A percentile compares a stretch with the other conserved stretches of the same genome.
These are phyloP conservation scores for Mycosphaerella arachidis DNA, from an alignment of 2,329 filamentous ascomycete species.

Conservation along the genomic window DNA sequence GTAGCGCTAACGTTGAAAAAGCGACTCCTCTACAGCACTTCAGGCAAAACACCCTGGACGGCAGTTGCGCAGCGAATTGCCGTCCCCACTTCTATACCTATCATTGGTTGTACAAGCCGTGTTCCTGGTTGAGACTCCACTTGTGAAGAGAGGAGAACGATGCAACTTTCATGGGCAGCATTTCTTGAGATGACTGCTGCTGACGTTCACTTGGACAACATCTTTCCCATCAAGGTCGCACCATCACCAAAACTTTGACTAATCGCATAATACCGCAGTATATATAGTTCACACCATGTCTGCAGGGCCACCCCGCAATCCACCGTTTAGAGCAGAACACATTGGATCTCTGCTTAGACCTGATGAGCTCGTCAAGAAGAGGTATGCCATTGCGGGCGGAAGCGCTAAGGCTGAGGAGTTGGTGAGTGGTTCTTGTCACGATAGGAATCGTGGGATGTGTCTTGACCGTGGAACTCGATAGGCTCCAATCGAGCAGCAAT, in stretches of 20 bases:
- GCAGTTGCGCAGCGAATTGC: not conserved
- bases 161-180: not conserved
- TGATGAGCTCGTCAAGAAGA: conserved; percentile 55
- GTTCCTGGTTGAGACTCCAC: not conserved
- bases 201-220: not conserved
- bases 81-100: not conserved
- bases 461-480: too few species aligned
- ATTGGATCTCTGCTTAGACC: conserved; percentile 67
- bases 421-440: too few species aligned
- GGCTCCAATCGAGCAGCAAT: conserved; percentile 30
- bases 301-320: conserved; percentile 34
- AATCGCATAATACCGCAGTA: not conserved
- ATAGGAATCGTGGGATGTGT: too few species aligned
- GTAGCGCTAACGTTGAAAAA: not conserved
- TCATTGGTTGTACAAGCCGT: not conserved
- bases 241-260: not conserved
- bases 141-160: not conserved
- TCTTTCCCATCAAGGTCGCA: not conserved
- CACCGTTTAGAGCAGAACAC: conserved; percentile 67
- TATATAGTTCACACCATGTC: conserved; percentile 43
- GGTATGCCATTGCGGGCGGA: conserved; percentile 45
- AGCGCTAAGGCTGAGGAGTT: conserved; percentile 25
- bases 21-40: not conserved
- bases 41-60: not conserved
- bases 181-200: not conserved